Evolutionary conservation across 2,329 filamentous ascomycete species (phyloP).

Genomic region (Alternaria novae-zelandiae): DNA sequence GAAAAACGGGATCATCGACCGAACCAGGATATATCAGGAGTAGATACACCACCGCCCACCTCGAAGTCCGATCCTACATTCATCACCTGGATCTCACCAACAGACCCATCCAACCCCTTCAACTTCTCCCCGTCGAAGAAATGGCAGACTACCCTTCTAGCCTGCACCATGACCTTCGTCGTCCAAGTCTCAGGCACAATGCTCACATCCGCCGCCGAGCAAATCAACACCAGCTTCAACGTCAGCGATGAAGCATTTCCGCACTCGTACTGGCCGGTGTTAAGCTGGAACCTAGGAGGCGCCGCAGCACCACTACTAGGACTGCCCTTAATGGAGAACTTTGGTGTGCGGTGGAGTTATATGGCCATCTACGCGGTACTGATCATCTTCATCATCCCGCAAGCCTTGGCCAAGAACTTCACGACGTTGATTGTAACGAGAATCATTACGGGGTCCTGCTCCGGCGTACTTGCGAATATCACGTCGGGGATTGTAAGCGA

Average conservation of each 20-base stretch:
- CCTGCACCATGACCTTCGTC: conserved; percentile 51
- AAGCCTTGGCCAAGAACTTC: conserved; percentile 54
- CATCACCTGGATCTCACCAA: conserved; percentile 28
- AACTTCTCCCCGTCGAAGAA: conserved; percentile 52
- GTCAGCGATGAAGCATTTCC: conserved; percentile 49
- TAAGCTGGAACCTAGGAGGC: conserved; percentile 53
- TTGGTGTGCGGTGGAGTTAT: conserved; percentile 54
- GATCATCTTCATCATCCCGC: conserved; percentile 52
- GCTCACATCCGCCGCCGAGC: conserved; percentile 40
- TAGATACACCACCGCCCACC: background rate
- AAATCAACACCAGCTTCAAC: conserved; percentile 50
- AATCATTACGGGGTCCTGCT: conserved; percentile 54
- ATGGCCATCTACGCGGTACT: conserved; percentile 51
- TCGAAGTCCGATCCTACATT: conserved; percentile 5
- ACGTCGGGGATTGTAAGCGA: conserved; percentile 45
- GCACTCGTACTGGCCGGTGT: conserved; percentile 50
- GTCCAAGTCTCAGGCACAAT: conserved; percentile 43
- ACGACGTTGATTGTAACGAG: conserved; percentile 54
- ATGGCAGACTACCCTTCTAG: conserved; percentile 51
- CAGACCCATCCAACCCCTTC: conserved; percentile 44
- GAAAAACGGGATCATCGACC: background rate
- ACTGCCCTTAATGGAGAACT: conserved; percentile 54
- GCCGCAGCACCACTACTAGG: conserved; percentile 51
- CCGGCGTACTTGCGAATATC: conserved; percentile 52
- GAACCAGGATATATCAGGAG: background rate